phyloP scores from a whole-genome alignment of 1,139 yeast species.

The Debaryomyces sp. region DNA sequence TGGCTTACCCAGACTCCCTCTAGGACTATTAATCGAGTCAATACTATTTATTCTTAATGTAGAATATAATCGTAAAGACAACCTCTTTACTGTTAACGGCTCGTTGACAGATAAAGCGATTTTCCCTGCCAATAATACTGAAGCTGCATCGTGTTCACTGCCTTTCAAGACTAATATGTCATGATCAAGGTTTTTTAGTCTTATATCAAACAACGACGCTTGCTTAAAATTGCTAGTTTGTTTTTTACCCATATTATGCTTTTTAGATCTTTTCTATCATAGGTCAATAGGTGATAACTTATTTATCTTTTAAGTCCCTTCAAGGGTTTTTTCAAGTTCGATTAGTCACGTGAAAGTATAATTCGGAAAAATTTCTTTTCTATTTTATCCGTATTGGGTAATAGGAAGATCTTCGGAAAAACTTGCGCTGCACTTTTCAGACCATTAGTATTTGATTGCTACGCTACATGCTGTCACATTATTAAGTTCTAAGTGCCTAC shows the following conservation, averaged over 20 bases:
- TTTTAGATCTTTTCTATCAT: background rate
- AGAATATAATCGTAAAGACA: constrained; percentile 66
- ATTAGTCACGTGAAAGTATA: background rate
- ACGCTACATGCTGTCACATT: background rate
- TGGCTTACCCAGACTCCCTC: constrained; percentile 52
- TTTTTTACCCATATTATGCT: constrained; percentile 20
- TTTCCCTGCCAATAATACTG: constrained; percentile 74
- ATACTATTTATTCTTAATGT: constrained; percentile 63
- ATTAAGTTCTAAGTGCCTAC: background rate
- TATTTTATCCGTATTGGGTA: background rate
- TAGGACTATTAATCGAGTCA: constrained; percentile 46
- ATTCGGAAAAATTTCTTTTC: constrained; percentile 4
- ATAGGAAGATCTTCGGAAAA: constrained; percentile 2
- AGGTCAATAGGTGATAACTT: background rate
- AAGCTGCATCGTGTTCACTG: constrained; percentile 71
- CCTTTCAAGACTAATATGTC: constrained; percentile 87
- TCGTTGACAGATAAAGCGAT: constrained; percentile 78
- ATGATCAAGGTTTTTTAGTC: constrained; percentile 67
- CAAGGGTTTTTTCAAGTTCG: background rate
- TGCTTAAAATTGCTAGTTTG: constrained; percentile 18
- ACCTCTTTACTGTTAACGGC: constrained; percentile 66
- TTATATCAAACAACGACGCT: constrained; percentile 60
- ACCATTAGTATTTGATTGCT: background rate
- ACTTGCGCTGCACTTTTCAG: background rate
- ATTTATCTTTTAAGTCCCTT: background rate